These are phyloP conservation scores for Vaccinium myrtillus DNA, from an alignment of 148 eudicot species.

Conservation along the genomic window DNA sequence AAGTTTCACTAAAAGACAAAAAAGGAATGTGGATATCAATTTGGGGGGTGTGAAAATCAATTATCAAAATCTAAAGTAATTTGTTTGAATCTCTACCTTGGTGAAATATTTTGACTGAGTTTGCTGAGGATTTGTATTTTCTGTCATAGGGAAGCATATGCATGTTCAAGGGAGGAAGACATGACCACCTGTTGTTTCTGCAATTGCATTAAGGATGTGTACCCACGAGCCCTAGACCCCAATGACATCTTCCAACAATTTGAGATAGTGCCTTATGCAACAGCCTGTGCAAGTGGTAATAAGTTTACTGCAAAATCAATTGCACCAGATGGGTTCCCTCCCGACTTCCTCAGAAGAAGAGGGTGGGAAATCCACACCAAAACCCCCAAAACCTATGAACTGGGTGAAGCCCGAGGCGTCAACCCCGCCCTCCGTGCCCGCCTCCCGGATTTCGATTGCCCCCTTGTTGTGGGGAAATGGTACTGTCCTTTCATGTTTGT, in stretches of 20 bases:
- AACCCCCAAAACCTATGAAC: conserved; percentile 32
- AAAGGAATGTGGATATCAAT: too few species aligned
- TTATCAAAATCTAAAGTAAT: too few species aligned
- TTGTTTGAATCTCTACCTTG: not conserved
- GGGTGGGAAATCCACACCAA: conserved; percentile 40
- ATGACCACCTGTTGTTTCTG: conserved; percentile 34
- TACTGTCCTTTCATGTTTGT: conserved; percentile 71
- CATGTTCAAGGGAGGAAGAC: conserved; percentile 62
- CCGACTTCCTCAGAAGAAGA: conserved; percentile 41
- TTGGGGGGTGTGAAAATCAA: too few species aligned
- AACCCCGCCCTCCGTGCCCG: conserved; percentile 45
- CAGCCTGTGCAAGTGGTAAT: conserved; percentile 16
- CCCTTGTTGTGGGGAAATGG: conserved; percentile 70
- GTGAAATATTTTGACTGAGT: not conserved
- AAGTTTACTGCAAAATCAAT: conserved; percentile 45
- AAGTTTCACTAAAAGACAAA: too few species aligned
- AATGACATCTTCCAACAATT: conserved; percentile 17
- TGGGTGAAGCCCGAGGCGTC: conserved; percentile 63
- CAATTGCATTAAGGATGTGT: conserved; percentile 31
- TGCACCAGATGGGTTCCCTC: conserved; percentile 62
- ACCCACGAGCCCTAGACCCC: conserved; percentile 2
- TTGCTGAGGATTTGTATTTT: not conserved
- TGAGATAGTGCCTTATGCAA: conserved; percentile 27
- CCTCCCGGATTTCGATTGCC: conserved; percentile 46
- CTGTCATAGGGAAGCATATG: conserved; percentile 47